Evolutionary conservation across 768 basidiomycete genomes (phyloP).

Genomic region (Lactarius hengduanensis): DNA sequence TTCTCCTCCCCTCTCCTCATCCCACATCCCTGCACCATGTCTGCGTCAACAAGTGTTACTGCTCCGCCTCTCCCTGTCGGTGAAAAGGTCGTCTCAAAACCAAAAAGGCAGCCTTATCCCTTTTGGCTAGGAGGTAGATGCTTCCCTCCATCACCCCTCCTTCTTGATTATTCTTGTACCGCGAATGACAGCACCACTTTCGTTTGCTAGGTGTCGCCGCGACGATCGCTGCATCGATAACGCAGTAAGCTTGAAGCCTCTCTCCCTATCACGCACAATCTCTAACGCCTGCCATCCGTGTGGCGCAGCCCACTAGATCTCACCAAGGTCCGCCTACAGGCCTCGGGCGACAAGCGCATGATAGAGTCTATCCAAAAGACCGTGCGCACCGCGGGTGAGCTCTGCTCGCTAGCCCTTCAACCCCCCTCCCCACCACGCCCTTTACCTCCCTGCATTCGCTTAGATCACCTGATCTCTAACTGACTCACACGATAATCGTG

Average conservation of each 20-base stretch:
- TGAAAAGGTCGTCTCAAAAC: slow-evolving; percentile 18
- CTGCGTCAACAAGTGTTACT: slow-evolving; percentile 15
- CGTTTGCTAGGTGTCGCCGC: slow-evolving; percentile 60
- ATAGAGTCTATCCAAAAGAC: slow-evolving; percentile 81
- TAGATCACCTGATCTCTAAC: background rate
- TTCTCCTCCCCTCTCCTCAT: slow-evolving; percentile 1
- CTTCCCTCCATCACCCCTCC: background rate
- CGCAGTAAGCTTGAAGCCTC: slow-evolving; percentile 54
- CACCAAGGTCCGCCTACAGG: slow-evolving; percentile 89
- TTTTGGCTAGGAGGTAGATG: slow-evolving; percentile 78
- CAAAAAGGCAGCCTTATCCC: slow-evolving; percentile 72
- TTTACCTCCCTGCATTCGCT: background rate
- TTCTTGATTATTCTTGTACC: background rate
- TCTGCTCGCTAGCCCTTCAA: background rate
- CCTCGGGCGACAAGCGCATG: slow-evolving; percentile 92
- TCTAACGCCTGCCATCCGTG: background rate
- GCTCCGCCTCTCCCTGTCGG: slow-evolving; percentile 20
- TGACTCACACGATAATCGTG: background rate
- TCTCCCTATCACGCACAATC: background rate
- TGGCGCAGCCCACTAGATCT: slow-evolving; percentile 72
- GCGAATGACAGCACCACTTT: slow-evolving; percentile 12
- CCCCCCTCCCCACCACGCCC: background rate
- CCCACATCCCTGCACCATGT: slow-evolving; percentile 17
- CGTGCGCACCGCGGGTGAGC: slow-evolving; percentile 66
- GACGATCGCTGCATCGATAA: slow-evolving; percentile 85